Evolutionary conservation across 805 yeast species (phyloP).

Genomic region (Ogataea ramenticola): DNA sequence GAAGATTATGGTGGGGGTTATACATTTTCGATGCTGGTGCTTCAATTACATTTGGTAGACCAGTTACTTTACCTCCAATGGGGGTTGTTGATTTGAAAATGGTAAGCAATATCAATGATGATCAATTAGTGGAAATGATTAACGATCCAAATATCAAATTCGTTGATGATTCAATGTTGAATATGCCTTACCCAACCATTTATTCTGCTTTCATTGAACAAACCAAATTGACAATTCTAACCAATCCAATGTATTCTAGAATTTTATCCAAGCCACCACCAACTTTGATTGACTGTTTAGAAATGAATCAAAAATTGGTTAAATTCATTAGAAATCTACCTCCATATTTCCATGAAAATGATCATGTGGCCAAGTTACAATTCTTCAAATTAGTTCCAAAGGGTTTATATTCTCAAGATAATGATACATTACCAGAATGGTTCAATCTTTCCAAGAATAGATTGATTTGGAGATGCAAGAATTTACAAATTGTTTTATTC

Average conservation of each 20-base stretch:
- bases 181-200: conserved; percentile 39
- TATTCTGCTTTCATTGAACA: conserved; percentile 54
- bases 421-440: conserved; percentile 38
- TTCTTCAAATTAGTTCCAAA: conserved; percentile 18
- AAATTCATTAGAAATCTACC: conserved; percentile 38
- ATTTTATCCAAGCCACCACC: conserved; percentile 41
- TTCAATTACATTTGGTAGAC: conserved; percentile 59
- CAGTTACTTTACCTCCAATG: conserved; percentile 42
- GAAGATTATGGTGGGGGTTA: conserved; percentile 65
- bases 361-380: conserved; percentile 18
- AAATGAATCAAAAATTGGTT: conserved; percentile 36
- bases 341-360: conserved; percentile 36
- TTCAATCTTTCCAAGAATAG: conserved; percentile 44
- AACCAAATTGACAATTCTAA: conserved; percentile 39
- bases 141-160: conserved; percentile 11
- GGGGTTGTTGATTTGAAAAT: conserved; percentile 40
- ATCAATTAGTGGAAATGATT: conserved; percentile 23
- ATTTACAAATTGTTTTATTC: conserved; percentile 46
- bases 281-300: conserved; percentile 41
- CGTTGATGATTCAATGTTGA: conserved; percentile 15
- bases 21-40: conserved; percentile 59
- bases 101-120: conserved; percentile 46
- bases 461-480: conserved; percentile 52
- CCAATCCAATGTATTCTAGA: conserved; percentile 42
- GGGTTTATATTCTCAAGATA: conserved; percentile 11